A percentile compares a stretch with the other conserved stretches of the same genome.
phyloP scores from a whole-genome alignment of 371 early-diverging fungal genomes.

The Rhizomucor miehei region DNA sequence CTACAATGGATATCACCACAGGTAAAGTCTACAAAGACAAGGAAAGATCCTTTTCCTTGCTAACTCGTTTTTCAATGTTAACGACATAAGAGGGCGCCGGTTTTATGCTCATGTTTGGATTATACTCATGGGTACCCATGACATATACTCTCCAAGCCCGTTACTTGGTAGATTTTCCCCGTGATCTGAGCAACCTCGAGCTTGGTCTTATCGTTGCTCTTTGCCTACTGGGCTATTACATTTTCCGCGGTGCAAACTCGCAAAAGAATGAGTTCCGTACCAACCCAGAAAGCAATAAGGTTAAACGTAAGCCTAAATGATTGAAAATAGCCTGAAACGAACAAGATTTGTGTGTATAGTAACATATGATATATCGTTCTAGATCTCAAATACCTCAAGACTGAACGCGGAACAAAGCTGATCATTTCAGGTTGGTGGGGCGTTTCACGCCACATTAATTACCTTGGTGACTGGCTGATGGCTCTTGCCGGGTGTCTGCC shows the following conservation, averaged over 20 bases:
- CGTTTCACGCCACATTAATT: slow-evolving; percentile 88
- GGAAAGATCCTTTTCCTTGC: neutral
- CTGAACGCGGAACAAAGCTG: slow-evolving; percentile 76
- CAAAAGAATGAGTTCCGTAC: slow-evolving; percentile 91
- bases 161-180: slow-evolving; percentile 75
- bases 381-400: slow-evolving; percentile 82
- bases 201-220: slow-evolving; percentile 55
- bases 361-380: slow-evolving; percentile 1
- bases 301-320: slow-evolving; percentile 56
- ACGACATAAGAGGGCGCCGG: slow-evolving; percentile 85
- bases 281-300: slow-evolving; percentile 63
- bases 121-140: slow-evolving; percentile 91
- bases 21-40: slow-evolving; percentile 16
- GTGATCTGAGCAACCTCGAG: slow-evolving; percentile 46
- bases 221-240: slow-evolving; percentile 70
- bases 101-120: slow-evolving; percentile 89
- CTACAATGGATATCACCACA: slow-evolving; percentile 92
- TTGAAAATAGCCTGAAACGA: neutral
- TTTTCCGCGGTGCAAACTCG: slow-evolving; percentile 88
- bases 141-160: slow-evolving; percentile 88
- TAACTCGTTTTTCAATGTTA: neutral
- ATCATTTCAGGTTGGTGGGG: slow-evolving; percentile 95
- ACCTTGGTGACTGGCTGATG: slow-evolving; percentile 89
- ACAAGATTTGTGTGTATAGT: neutral
- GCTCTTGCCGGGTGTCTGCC: slow-evolving; percentile 80